Evolutionary conservation across 768 basidiomycete genomes (phyloP), one percentile per base, ranked within the genome.

Genomic region (Mycena galopus): DNA sequence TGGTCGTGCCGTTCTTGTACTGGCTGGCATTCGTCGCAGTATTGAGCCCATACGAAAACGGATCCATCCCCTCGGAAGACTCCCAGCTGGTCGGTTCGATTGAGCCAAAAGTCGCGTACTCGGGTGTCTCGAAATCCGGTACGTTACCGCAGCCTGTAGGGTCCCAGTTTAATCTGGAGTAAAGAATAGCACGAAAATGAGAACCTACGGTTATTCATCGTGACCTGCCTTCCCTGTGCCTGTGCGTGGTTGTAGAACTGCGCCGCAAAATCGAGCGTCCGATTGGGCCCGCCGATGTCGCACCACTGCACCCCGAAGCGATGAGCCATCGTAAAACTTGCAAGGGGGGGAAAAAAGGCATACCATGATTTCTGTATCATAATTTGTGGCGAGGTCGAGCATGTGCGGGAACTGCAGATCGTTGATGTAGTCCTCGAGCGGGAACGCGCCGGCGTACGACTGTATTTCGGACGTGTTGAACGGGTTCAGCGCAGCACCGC

Each of bases 11-110:
- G 62, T 86, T 86, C 80, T 87, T 90, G 73, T 89, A 90, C 63
- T 86, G 75, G 23, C 76, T 77, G 2, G 82, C 78, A 60, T 81
- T 77, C 29, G 88, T 88, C 9, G 81, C 84, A 7, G 82, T 78
- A 70, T 88, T 86, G 30, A 84, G 77, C 1, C 89, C 89, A 62
- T 87, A 90, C 65, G 85, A 87, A 61, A 76, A 83, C 2, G 89
- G 88, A 72, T 89, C 88, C 83, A 91, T 86, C 29, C 88, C 89
- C 71, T 89, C 90, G 50, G 80, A 88, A 17, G 85, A 88, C 77
- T 91, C 90, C 91, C 90, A 91, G 39, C 80, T 84, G 30, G 78
- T 78, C 0, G 85, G 82, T 32, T 88, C 86, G 27, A 87, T 82
- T 2, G 86, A 82, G 23, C 84, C 84, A 39, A 88, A 89, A 1